These are phyloP conservation scores for Porcisia deanei DNA, from an alignment of 208 protist species.

Conservation along the genomic window DNA sequence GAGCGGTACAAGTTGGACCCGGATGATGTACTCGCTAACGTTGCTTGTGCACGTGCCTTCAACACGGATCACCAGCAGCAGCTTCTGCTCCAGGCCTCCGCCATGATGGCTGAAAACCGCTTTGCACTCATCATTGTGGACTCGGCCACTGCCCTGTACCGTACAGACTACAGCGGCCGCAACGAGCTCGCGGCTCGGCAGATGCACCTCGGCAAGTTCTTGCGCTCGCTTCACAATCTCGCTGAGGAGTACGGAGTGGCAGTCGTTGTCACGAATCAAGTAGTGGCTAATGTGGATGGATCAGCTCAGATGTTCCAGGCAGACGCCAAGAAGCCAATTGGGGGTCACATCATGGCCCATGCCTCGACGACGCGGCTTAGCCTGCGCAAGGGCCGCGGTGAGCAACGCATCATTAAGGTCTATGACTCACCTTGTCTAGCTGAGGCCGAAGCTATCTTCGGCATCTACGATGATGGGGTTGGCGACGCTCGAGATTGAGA, in stretches of 20 bases:
- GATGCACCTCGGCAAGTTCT: conserved; percentile 99
- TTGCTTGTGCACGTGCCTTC: conserved; percentile 98
- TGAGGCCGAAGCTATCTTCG: conserved; percentile 96
- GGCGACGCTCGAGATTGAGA: conserved; percentile 95
- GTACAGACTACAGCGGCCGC: conserved; percentile 99
- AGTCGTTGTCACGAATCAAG: conserved; percentile 99
- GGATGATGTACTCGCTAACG: conserved; percentile 98
- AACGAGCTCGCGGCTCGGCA: conserved; percentile 98
- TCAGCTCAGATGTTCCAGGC: conserved; percentile 95
- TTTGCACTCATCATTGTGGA: conserved; percentile 99
- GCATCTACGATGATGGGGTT: conserved; percentile 97
- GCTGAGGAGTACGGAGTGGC: conserved; percentile 99
- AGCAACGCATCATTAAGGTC: conserved; percentile 99
- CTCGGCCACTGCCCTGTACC: conserved; percentile 98
- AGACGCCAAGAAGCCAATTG: conserved; percentile 99
- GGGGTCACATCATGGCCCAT: conserved; percentile 99
- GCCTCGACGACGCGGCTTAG: conserved; percentile 99
- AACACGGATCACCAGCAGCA: conserved; percentile 99
- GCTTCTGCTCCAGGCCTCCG: conserved; percentile 95
- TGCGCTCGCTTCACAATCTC: conserved; percentile 96
- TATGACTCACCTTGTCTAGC: conserved; percentile 99
- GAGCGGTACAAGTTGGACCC: conserved; percentile 95
- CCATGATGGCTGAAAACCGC: conserved; percentile 98
- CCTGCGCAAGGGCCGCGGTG: conserved; percentile 98
- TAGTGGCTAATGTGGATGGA: conserved; percentile 98